A percentile compares a stretch with the other conserved stretches of the same genome.
These are phyloP conservation scores for Epichloe aotearoae DNA, from an alignment of 2,329 filamentous ascomycete genomes.

Conservation along the genomic window DNA sequence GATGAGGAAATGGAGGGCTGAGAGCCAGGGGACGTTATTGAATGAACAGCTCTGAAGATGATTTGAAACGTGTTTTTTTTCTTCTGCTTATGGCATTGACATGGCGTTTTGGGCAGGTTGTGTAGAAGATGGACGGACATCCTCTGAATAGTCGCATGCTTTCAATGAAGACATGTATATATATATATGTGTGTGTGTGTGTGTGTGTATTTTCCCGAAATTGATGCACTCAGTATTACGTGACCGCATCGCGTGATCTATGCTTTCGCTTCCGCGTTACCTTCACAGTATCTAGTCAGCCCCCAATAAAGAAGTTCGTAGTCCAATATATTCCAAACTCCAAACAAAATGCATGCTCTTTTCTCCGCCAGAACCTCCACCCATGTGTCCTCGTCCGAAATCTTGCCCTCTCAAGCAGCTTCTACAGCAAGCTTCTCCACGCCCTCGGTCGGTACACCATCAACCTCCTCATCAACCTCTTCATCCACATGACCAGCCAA, in stretches of 20 bases:
- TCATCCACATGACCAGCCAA: constrained; percentile 54
- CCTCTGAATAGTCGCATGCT: not conserved
- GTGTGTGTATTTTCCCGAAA: not conserved
- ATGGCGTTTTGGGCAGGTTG: constrained; percentile 11
- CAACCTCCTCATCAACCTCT: constrained; percentile 53
- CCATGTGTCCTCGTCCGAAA: not conserved
- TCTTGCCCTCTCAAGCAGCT: constrained; percentile 18
- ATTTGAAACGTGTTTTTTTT: not conserved
- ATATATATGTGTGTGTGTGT: too few relatives aligned
- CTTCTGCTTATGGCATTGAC: constrained; percentile 7
- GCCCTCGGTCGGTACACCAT: constrained; percentile 42
- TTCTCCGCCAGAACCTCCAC: too few relatives aligned
- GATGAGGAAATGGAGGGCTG: constrained; percentile 43
- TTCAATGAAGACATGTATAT: not conserved
- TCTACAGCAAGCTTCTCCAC: constrained; percentile 62
- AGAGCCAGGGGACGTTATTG: not conserved
- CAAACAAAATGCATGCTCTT: not conserved
- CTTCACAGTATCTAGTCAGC: not conserved
- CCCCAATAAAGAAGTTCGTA: not conserved
- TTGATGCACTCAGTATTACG: not conserved
- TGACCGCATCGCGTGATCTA: not conserved
- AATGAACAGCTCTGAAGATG: not conserved
- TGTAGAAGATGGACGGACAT: not conserved
- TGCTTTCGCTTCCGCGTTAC: not conserved
- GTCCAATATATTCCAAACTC: constrained; percentile 2